Base-by-base conservation (phyloP, 2,329 filamentous ascomycete genomes). In the Ascochyta rabiei region DNA sequence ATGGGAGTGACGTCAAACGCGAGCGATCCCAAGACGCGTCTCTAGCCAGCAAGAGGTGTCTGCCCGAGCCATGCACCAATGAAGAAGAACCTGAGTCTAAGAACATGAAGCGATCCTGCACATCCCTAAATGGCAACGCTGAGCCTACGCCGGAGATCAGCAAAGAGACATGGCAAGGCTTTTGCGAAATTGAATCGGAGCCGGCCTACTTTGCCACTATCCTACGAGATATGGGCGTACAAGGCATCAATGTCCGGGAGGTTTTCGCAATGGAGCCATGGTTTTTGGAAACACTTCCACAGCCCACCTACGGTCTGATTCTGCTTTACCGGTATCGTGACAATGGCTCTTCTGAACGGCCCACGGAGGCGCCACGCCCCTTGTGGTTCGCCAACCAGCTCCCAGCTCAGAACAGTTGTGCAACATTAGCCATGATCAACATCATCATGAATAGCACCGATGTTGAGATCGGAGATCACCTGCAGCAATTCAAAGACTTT, bases 361-460 rank as follows among this genome's bases (percentile, higher is more conserved):
- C 77, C 67, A 77, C 81, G 51, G 79, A 83, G 57, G 87, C 84
- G 59, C 86, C 87, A 0, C 78, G 84, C 3, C 78, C 85, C 26
- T 80, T 98, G 16, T 99, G 95, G 93, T 98, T 97, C 73, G 92
- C 93, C 24, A 97, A 97, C 68, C 93, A 96, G 78, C 89, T 90
- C 41, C 72, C 71, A 5, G 69, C 64, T 12, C 70, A 74, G 43
- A 96, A 96, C 74, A 89, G 91, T 23, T 99, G 95, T 75, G 95
- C 91, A 18, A 95, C 91, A n/a, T 86, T 97, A 40, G 92, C 95
- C 3, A 81, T 98, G 62, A 83, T 97, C 64, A 98, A 98, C 67
- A 96, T 97, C 56, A 79, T 96, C 69, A 96, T 96, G 84, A 98
- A 98, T 70, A 82, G 87, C 21, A 26, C 41, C 0, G 80, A 79